Evolutionary conservation across 2,329 filamentous ascomycete species (phyloP), one percentile per base, ranked within the genome.

Genomic region (Ophiostoma pallidulum): DNA sequence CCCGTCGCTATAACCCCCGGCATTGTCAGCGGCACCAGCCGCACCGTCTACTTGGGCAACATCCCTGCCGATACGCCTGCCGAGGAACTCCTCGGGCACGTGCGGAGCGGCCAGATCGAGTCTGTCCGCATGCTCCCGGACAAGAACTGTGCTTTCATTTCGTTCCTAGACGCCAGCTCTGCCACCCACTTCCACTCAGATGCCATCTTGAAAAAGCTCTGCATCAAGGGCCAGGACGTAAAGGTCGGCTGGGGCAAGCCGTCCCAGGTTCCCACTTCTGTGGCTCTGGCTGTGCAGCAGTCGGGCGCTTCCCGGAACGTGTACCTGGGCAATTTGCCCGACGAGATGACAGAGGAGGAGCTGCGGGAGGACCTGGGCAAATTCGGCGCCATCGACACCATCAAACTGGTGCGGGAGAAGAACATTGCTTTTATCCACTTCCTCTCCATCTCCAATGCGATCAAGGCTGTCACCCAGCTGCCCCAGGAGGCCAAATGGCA

Each of bases 101-200:
- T 98, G 51, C 81, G 92, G 54, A 97, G 92, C 66, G 92, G 92
- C 20, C 92, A 97, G 64, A 97, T 98, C 60, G 92, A 98, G 72
- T 97, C 92, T n/a, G 92, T 98, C 45, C 85, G 92, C 58, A 77
- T 98, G 55, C 75, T 98, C 47, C 88, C 91, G 20, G 92, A 98
- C 70, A 98, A 97, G 86, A 98, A 97, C 75, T 98, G 92, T 63
- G 92, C 92, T 50, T 98, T 98, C 74, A 97, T 98, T 64, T 98
- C 92, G 8, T 98, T 98, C 73, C 75, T 98, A 56, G 92, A 98
- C 62, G 89, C 90, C 59, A 95, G 90, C 70, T 96, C 92, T 26
- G 92, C 92, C 48, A 97, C 91, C 19, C 92, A 98, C 65, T 98
- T 98, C 71, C 92, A 98, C 73, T 98, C 92, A 18, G 92, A 98